Conservation (phyloP, 306 rosid genomes). For the Trifolium repens region DNA sequence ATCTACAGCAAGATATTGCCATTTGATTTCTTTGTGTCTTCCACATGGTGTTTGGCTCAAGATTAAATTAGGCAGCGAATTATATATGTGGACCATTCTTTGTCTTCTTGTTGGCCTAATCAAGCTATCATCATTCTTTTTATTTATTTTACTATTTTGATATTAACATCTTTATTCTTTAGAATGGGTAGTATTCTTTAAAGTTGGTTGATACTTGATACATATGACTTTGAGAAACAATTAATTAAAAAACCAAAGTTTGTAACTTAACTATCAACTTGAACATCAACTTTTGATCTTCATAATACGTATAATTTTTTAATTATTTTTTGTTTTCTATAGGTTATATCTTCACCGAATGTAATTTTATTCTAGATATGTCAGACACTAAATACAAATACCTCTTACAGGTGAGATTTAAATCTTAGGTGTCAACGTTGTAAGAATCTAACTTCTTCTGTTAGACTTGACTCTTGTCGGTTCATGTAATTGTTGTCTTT, state of each 20-base stretch:
- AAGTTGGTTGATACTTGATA: not conserved
- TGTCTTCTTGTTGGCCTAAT: not conserved
- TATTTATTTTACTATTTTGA: not conserved
- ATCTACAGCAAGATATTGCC: not conserved
- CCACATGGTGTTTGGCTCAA: constrained; percentile 1
- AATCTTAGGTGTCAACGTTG: too few species aligned
- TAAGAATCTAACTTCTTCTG: too few species aligned
- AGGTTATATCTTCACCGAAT: too few species aligned
- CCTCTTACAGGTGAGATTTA: too few species aligned
- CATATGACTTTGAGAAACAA: not conserved
- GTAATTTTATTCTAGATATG: too few species aligned
- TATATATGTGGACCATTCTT: not conserved
- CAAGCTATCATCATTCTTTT: not conserved
- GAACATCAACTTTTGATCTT: too few species aligned
- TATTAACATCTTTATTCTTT: not conserved
- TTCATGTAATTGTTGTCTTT: too few species aligned
- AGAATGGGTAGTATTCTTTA: not conserved
- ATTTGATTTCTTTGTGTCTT: not conserved
- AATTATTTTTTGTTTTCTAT: too few species aligned
- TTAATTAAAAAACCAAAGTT: not conserved
- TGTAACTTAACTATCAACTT: too few species aligned
- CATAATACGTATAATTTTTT: too few species aligned
- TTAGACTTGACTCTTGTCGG: too few species aligned
- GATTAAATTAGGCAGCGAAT: not conserved
- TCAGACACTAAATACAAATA: too few species aligned